phyloP scores from a whole-genome alignment of 495 filamentous ascomycete genomes.

The Penicillium paradoxum region DNA sequence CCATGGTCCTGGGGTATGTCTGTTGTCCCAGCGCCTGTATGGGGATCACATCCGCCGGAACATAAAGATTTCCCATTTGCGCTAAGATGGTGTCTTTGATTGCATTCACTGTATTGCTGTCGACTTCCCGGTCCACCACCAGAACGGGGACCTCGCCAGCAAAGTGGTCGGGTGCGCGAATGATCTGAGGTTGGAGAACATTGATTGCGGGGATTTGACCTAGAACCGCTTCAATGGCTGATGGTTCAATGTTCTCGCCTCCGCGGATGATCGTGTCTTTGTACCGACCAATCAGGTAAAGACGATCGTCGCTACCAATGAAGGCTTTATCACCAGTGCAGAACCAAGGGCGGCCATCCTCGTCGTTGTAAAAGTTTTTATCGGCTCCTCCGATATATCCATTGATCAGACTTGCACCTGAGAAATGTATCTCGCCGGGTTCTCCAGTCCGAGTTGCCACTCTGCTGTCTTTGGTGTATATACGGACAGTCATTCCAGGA shows the following conservation, averaged over 20 bases:
- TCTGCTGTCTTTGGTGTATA: conserved; percentile 9
- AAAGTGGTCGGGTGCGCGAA: conserved; percentile 10
- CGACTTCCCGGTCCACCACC: conserved; percentile 9
- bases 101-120: too few relatives aligned
- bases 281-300: conserved; percentile 41
- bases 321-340: conserved; percentile 42
- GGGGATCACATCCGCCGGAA: conserved; percentile 28
- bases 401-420: conserved; percentile 23
- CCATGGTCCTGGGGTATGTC: conserved; percentile 30
- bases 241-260: conserved; percentile 43
- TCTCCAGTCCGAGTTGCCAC: conserved; percentile 2
- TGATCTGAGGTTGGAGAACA: conserved; percentile 17
- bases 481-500: conserved; percentile 28
- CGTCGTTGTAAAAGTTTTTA: conserved; percentile 30
- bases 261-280: conserved; percentile 49
- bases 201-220: conserved; percentile 19
- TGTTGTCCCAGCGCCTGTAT: conserved; percentile 29
- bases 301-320: conserved; percentile 29
- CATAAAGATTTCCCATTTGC: conserved; percentile 28
- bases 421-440: conserved; percentile 42
- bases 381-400: conserved; percentile 25
- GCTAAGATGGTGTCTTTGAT: conserved; percentile 21
- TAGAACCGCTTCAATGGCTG: conserved; percentile 33
- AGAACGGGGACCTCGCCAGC: conserved; percentile 24
- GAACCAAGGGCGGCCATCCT: conserved; percentile 33